Evolutionary conservation across 176 grass and related monocot species (phyloP).

Genomic region (Oryza brachyantha): DNA sequence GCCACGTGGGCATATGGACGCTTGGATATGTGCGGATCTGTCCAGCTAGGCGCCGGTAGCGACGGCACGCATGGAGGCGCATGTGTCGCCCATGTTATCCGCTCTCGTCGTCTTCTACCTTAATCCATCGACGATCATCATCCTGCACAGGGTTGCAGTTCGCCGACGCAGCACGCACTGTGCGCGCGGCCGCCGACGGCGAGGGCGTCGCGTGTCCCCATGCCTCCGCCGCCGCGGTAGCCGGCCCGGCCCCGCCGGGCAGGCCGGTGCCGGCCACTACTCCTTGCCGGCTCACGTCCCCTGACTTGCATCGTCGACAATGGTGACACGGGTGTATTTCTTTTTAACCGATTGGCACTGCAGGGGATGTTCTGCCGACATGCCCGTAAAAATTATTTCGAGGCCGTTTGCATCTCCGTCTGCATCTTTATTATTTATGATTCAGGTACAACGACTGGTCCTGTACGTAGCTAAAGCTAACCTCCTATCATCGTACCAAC

Average conservation of each 20-base stretch:
- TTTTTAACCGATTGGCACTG: background rate
- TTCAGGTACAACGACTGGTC: background rate
- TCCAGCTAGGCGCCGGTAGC: background rate
- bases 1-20: conserved; percentile 13
- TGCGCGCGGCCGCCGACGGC: background rate
- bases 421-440: background rate
- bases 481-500: background rate
- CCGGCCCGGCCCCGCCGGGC: background rate
- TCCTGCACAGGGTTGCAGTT: background rate
- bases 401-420: background rate
- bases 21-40: background rate
- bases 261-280: background rate
- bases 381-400: background rate
- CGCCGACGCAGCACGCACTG: background rate
- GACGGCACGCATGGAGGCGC: background rate
- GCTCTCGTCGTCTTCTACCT: background rate
- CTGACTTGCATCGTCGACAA: background rate
- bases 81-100: background rate
- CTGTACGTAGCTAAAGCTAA: background rate
- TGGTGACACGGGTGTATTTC: background rate
- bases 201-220: background rate
- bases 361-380: background rate
- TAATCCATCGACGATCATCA: background rate
- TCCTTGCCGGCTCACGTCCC: background rate
- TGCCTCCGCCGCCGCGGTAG: background rate